These are phyloP conservation scores for Didymella keratinophila DNA, from an alignment of 2,329 filamentous ascomycete species.

Conservation along the genomic window DNA sequence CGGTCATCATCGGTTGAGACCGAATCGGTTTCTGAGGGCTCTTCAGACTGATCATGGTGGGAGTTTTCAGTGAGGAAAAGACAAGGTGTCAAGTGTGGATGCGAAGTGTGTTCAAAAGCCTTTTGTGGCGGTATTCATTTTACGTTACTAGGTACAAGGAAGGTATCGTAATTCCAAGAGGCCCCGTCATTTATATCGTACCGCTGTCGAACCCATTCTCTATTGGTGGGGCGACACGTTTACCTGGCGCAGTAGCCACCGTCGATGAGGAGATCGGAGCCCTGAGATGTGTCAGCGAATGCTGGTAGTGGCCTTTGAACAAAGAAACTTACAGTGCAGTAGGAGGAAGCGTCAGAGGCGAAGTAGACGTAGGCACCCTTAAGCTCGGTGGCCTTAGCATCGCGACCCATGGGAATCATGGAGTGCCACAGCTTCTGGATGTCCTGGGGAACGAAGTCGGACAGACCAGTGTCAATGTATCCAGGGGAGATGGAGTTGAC, in stretches of 20 bases:
- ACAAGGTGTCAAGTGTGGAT: neutral
- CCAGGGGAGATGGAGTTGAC: slow-evolving; percentile 74
- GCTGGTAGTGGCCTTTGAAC: slow-evolving; percentile 31
- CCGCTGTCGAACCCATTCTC: slow-evolving; percentile 21
- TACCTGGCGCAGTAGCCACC: slow-evolving; percentile 69
- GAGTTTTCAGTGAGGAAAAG: neutral
- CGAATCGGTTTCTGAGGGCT: slow-evolving; percentile 3
- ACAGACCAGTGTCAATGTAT: slow-evolving; percentile 73
- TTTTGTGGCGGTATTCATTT: slow-evolving; percentile 25
- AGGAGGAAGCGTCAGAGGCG: slow-evolving; percentile 81
- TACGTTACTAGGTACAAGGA: slow-evolving; percentile 29
- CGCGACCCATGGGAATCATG: slow-evolving; percentile 82
- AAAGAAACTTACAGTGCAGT: slow-evolving; percentile 69
- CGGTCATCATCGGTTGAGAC: slow-evolving; percentile 8
- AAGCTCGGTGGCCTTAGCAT: slow-evolving; percentile 76
- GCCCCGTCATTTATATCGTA: slow-evolving; percentile 23
- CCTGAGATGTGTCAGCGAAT: slow-evolving; percentile 39
- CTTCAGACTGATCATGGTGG: slow-evolving; percentile 2
- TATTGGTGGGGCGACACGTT: slow-evolving; percentile 34
- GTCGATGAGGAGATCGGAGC: slow-evolving; percentile 76
- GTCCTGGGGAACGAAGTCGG: slow-evolving; percentile 71
- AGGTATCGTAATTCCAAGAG: slow-evolving; percentile 27
- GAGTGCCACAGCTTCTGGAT: slow-evolving; percentile 77
- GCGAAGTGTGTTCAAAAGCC: slow-evolving; percentile 11
- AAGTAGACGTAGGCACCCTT: slow-evolving; percentile 86